Percentiles rank a stretch among this genome's conserved stretches.
Evolutionary conservation across 2,329 filamentous ascomycete genomes (phyloP).

Genomic region (Huntiella decipiens): DNA sequence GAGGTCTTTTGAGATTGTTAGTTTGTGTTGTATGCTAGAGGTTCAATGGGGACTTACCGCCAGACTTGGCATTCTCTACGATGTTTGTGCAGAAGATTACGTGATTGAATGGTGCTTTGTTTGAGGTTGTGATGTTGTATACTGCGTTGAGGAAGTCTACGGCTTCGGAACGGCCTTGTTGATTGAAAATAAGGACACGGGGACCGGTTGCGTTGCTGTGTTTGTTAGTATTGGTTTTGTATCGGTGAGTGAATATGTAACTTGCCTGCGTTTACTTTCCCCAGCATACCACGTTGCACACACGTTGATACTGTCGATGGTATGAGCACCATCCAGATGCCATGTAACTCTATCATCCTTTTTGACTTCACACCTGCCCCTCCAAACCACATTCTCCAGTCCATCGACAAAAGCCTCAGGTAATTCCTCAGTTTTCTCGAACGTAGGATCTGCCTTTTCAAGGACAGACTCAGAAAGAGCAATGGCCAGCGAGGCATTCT

Average conservation of each 20-base stretch:
- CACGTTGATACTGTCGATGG: slow-evolving; percentile 67
- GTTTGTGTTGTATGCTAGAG: neutral
- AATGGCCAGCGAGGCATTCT: slow-evolving; percentile 35
- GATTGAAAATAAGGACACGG: slow-evolving; percentile 68
- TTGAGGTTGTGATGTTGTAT: slow-evolving; percentile 19
- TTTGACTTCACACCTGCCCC: slow-evolving; percentile 57
- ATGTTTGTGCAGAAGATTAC: slow-evolving; percentile 72
- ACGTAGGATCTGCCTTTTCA: slow-evolving; percentile 22
- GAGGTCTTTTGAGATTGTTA: slow-evolving; percentile 26
- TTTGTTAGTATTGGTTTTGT: too few relatives aligned
- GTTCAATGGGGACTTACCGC: slow-evolving; percentile 16
- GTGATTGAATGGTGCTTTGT: slow-evolving; percentile 39
- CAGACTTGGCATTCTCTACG: slow-evolving; percentile 20
- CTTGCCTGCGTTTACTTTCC: slow-evolving; percentile 22
- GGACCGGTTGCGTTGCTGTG: slow-evolving; percentile 15
- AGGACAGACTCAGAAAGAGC: slow-evolving; percentile 32
- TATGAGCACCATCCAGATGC: slow-evolving; percentile 90
- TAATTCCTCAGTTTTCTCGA: slow-evolving; percentile 21
- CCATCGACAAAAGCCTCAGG: slow-evolving; percentile 50
- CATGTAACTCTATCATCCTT: slow-evolving; percentile 36
- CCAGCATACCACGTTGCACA: slow-evolving; percentile 65
- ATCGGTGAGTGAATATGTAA: neutral
- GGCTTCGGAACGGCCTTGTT: slow-evolving; percentile 41
- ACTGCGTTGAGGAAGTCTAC: slow-evolving; percentile 34
- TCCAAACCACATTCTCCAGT: slow-evolving; percentile 54